Conservation (phyloP, 768 basidiomycete genomes). For the Termitomyces sp. region DNA sequence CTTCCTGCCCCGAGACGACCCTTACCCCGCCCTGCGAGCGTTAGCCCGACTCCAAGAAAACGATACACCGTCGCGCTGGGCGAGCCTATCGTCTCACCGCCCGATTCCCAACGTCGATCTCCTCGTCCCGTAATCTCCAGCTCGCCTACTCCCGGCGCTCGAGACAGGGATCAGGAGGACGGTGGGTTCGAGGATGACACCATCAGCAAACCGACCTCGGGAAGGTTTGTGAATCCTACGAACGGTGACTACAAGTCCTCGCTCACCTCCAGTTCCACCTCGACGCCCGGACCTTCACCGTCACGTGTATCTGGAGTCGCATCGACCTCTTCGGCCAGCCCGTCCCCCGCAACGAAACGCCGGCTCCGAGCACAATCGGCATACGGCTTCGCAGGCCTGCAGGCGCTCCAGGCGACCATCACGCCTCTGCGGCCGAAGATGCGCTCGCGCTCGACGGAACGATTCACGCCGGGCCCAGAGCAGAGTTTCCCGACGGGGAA, state of each 20-base stretch:
- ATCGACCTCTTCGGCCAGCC: conserved; percentile 14
- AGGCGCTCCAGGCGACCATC: conserved; percentile 17
- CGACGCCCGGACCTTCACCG: background rate
- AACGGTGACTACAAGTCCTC: conserved; percentile 22
- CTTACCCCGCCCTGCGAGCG: conserved; percentile 43
- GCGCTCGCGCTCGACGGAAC: conserved; percentile 38
- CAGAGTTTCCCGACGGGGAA: conserved; percentile 28
- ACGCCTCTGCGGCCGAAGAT: conserved; percentile 32
- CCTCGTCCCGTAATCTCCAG: conserved; percentile 32
- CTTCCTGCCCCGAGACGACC: conserved; percentile 40
- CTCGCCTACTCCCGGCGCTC: conserved; percentile 9
- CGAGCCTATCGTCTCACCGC: conserved; percentile 54
- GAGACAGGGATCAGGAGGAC: conserved; percentile 33
- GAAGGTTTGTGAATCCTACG: conserved; percentile 15
- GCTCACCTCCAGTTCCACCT: background rate
- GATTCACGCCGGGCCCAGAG: conserved; percentile 16
- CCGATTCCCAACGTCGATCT: conserved; percentile 14
- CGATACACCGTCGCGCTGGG: conserved; percentile 85
- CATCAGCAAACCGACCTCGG: conserved; percentile 50
- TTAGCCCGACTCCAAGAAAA: conserved; percentile 74
- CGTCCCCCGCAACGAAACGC: conserved; percentile 26
- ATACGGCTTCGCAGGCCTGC: conserved; percentile 40
- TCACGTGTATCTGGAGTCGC: background rate
- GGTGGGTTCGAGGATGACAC: conserved; percentile 51
- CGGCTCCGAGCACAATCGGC: conserved; percentile 54